These are phyloP conservation scores for Ziziphus jujuba DNA, from an alignment of 306 rosid genomes.

Conservation along the genomic window DNA sequence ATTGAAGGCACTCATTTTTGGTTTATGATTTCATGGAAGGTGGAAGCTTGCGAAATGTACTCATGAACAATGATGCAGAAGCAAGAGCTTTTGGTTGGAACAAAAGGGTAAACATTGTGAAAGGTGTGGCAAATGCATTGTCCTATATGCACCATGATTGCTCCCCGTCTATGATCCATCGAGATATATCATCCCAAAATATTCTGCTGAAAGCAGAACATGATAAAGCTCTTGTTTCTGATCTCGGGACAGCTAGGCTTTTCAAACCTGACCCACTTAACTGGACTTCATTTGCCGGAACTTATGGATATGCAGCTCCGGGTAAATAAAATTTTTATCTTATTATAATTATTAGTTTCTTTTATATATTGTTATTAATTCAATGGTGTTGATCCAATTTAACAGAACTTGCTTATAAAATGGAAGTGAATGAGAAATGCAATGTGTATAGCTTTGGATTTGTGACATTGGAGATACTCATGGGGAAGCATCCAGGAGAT, in stretches of 20 bases:
- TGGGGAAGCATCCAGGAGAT: conserved; percentile 13
- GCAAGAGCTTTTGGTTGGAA: conserved; percentile 19
- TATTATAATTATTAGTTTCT: not conserved
- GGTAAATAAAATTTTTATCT: not conserved
- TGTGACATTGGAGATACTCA: conserved; percentile 12
- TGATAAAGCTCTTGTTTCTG: conserved; percentile 13
- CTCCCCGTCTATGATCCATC: conserved; percentile 11
- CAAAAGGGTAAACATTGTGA: conserved; percentile 12
- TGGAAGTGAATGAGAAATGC: conserved; percentile 12
- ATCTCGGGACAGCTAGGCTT: conserved; percentile 16
- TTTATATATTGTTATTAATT: too few species aligned
- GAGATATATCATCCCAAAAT: conserved; percentile 23
- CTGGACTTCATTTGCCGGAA: conserved; percentile 24
- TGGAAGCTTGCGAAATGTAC: conserved; percentile 8
- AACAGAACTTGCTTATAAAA: conserved; percentile 23
- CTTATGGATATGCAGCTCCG: conserved; percentile 23
- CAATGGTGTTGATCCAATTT: too few species aligned
- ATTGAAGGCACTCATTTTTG: not conserved
- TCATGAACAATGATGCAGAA: conserved; percentile 7
- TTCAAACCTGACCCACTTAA: conserved; percentile 4
- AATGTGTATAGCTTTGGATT: conserved; percentile 22
- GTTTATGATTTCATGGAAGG: conserved; percentile 13
- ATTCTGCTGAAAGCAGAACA: conserved; percentile 5
- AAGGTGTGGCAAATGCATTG: conserved; percentile 15
- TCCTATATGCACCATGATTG: conserved; percentile 29